These are phyloP conservation scores for Chloranthus sessilifolius DNA, from an alignment of 164 flowering plant species.

Conservation along the genomic window DNA sequence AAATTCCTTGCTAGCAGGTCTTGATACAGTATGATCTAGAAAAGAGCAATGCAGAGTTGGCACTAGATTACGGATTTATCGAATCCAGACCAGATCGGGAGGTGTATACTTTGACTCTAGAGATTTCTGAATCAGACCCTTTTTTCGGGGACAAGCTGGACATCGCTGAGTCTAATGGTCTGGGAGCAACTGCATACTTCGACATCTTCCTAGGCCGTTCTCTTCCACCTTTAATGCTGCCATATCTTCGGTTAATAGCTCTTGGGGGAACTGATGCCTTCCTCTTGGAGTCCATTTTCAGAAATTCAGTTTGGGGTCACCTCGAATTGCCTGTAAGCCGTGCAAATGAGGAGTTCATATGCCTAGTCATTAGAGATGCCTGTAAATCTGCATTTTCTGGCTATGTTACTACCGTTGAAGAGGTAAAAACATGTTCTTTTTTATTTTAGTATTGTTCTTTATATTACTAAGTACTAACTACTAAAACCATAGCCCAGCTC, in stretches of 20 bases:
- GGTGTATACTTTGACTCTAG: constrained; percentile 63
- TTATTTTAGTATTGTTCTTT: background rate
- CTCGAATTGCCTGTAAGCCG: constrained; percentile 81
- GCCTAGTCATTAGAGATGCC: constrained; percentile 64
- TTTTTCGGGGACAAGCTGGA: constrained; percentile 85
- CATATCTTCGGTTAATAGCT: constrained; percentile 71
- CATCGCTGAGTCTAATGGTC: constrained; percentile 80
- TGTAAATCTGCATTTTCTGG: constrained; percentile 74
- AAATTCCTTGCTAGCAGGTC: constrained; percentile 38
- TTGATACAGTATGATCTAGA: constrained; percentile 76
- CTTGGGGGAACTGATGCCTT: constrained; percentile 92
- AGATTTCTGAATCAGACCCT: constrained; percentile 73
- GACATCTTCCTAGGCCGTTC: constrained; percentile 56
- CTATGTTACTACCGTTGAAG: constrained; percentile 67
- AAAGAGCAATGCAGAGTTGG: constrained; percentile 90
- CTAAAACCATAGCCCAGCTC: no score
- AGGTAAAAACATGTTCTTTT: constrained; percentile 48
- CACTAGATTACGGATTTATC: constrained; percentile 86
- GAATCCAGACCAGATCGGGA: constrained; percentile 57
- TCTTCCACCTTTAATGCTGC: constrained; percentile 71
- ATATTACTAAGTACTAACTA: no score
- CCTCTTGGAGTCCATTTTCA: constrained; percentile 82
- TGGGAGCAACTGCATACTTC: constrained; percentile 68
- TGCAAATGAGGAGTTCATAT: constrained; percentile 80
- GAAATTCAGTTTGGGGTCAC: constrained; percentile 78